Evolutionary conservation across 208 protist species (phyloP).

Genomic region (Borovskyia barvae): DNA sequence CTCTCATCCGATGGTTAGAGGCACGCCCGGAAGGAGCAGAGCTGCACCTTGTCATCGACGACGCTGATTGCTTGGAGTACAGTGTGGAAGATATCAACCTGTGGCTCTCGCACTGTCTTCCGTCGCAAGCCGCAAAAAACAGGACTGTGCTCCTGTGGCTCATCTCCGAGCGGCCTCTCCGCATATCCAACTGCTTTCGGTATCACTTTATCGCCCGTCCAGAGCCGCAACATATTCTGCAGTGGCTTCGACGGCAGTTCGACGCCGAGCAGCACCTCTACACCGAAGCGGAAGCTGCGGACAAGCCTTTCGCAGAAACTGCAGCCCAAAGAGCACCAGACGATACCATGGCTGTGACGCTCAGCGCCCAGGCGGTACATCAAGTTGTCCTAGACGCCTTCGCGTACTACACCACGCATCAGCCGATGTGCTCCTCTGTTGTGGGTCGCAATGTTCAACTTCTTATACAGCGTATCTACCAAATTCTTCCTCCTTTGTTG

Average conservation of each 20-base stretch:
- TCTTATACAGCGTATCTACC: slow-evolving; percentile 66
- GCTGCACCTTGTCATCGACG: slow-evolving; percentile 84
- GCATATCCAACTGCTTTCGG: slow-evolving; percentile 70
- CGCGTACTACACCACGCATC: slow-evolving; percentile 61
- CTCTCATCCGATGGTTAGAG: slow-evolving; percentile 53
- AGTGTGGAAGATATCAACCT: slow-evolving; percentile 35
- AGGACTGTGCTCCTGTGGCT: slow-evolving; percentile 63
- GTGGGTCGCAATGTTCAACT: slow-evolving; percentile 55
- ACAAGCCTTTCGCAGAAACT: background rate
- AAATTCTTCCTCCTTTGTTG: slow-evolving; percentile 48
- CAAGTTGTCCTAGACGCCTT: slow-evolving; percentile 34
- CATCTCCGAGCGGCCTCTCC: slow-evolving; percentile 64
- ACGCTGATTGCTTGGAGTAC: slow-evolving; percentile 64
- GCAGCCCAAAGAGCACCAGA: background rate
- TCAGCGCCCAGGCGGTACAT: slow-evolving; percentile 9
- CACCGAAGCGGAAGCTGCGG: background rate
- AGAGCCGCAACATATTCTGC: slow-evolving; percentile 24
- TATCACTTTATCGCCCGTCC: slow-evolving; percentile 68
- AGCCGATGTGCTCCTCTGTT: slow-evolving; percentile 71
- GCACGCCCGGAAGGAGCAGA: slow-evolving; percentile 46
- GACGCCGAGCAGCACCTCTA: slow-evolving; percentile 3
- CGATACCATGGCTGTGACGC: background rate
- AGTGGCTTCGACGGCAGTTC: slow-evolving; percentile 46
- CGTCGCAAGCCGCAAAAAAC: slow-evolving; percentile 2
- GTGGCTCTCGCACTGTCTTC: slow-evolving; percentile 56